Base-by-base conservation (phyloP, 176 grass and related monocot genomes). In the Eleusine indica region DNA sequence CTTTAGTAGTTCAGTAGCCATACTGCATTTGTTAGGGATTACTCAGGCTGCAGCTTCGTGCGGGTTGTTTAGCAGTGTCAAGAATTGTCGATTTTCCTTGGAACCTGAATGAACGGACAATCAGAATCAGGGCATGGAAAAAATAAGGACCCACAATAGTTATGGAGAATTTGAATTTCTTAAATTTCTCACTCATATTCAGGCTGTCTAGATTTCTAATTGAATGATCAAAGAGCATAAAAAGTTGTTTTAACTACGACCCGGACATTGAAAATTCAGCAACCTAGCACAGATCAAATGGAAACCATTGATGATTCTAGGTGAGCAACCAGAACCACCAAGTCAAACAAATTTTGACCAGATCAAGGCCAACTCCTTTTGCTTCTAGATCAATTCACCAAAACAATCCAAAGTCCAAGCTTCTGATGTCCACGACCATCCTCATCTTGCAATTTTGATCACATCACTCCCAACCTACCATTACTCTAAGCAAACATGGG, bases 311-410 rank as follows among this genome's bases (percentile, higher is more conserved):
- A 81, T 10, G 71, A 61, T 66, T 72, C 35, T 16, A 39, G 54
- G 35, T n/a, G 22, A 54, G 32, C 42, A 71, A 83, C 56, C 47
- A 7, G 9, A 42, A 9, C 54, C 38, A 35, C 41, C 53, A 54
- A 38, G 64, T 54, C 7, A n/a, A 3, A 2, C 19, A 7, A 32
- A 58, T n/a, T 14, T 68, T 69, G 52, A 70, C 42, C 47, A 82
- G 63, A 75, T 81, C 43, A 64, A 63, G n/a, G 57, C 18, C 35
- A 73, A 49, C 44, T 70, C 29, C 53, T 52, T 66, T 35, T 37
- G 41, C 28, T 76, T 76, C 4, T 12, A 86, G 29, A 0, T 61
- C 58, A 78, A 49, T 40, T 72, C 65, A 17, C 9, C 30, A 40
- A 19, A 66, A 39, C 6, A n/a, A 76, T n/a, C 68, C 16, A 35